phyloP scores from a whole-genome alignment of 2,329 filamentous ascomycete species.

The Trichophyton benhamiae region DNA sequence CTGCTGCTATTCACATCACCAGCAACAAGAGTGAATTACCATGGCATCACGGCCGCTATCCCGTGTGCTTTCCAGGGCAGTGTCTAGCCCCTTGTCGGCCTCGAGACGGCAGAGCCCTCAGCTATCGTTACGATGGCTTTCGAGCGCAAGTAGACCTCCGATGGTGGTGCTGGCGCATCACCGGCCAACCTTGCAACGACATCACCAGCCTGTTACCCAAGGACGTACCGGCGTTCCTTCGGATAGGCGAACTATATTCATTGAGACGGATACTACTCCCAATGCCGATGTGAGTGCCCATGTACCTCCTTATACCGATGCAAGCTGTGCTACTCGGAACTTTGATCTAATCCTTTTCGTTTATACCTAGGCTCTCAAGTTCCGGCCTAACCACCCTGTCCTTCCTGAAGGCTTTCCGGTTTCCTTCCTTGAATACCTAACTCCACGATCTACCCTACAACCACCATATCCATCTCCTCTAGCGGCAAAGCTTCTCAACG shows the following conservation, averaged over 20 bases:
- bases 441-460: slow-evolving; percentile 73
- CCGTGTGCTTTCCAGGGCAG: not conserved
- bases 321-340: slow-evolving; percentile 3
- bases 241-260: slow-evolving; percentile 73
- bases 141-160: slow-evolving; percentile 32
- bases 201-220: slow-evolving; percentile 28
- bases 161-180: slow-evolving; percentile 37
- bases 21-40: not conserved
- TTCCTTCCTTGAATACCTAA: slow-evolving; percentile 83
- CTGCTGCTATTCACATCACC: not conserved
- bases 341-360: not conserved
- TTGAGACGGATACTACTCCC: slow-evolving; percentile 89
- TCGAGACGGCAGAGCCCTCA: not conserved
- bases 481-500: slow-evolving; percentile 77
- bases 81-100: not conserved
- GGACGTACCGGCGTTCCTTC: slow-evolving; percentile 27
- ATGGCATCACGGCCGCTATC: slow-evolving; percentile 6
- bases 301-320: not conserved
- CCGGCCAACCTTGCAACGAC: slow-evolving; percentile 35
- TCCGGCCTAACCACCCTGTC: slow-evolving; percentile 78
- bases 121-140: slow-evolving; percentile 13
- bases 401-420: slow-evolving; percentile 61
- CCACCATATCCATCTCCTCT: slow-evolving; percentile 85
- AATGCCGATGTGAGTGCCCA: slow-evolving; percentile 60
- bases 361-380: slow-evolving; percentile 57